phyloP scores from a whole-genome alignment of 2,329 filamentous ascomycete genomes.

The Ophiostoma tasmaniense region DNA sequence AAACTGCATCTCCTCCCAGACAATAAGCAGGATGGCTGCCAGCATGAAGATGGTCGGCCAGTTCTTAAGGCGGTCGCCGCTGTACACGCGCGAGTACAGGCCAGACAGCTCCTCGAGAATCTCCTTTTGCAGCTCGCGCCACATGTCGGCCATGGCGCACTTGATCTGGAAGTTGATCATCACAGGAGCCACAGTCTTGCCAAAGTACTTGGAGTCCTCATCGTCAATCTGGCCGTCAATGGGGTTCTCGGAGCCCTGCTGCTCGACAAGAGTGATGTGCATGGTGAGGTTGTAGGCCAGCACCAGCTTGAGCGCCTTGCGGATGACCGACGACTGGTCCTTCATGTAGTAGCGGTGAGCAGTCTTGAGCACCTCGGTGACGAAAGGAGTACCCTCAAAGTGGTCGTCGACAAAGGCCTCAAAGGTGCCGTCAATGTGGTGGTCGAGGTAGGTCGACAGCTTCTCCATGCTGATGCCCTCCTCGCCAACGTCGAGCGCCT shows the following conservation, averaged over 20 bases:
- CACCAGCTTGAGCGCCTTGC: conserved; percentile 90
- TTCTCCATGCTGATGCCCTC: conserved; percentile 76
- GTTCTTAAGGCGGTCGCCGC: conserved; percentile 93
- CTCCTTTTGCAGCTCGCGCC: conserved; percentile 94
- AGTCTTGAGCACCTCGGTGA: conserved; percentile 94
- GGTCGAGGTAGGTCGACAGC: conserved; percentile 86
- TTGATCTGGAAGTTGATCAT: conserved; percentile 99
- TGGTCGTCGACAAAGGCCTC: conserved; percentile 93
- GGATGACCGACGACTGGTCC: conserved; percentile 79
- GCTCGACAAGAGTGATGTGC: conserved; percentile 91
- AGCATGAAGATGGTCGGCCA: conserved; percentile 99
- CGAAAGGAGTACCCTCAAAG: conserved; percentile 89
- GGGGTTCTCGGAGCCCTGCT: conserved; percentile 68
- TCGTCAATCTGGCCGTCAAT: conserved; percentile 79
- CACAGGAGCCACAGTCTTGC: conserved; percentile 85
- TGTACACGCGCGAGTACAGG: conserved; percentile 96
- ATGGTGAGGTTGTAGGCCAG: conserved; percentile 92
- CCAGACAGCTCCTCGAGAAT: conserved; percentile 87
- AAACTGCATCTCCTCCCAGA: conserved; percentile 99
- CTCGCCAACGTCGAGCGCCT: conserved; percentile 79
- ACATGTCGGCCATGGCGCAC: conserved; percentile 93
- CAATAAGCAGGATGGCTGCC: conserved; percentile 80
- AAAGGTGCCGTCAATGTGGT: conserved; percentile 85
- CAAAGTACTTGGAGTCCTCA: conserved; percentile 75
- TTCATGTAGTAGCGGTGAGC: conserved; percentile 88